Percentiles rank a stretch among this genome's conserved stretches.
These are phyloP conservation scores for Botrytis medusae DNA, from an alignment of 2,329 filamentous ascomycete genomes.

Conservation along the genomic window DNA sequence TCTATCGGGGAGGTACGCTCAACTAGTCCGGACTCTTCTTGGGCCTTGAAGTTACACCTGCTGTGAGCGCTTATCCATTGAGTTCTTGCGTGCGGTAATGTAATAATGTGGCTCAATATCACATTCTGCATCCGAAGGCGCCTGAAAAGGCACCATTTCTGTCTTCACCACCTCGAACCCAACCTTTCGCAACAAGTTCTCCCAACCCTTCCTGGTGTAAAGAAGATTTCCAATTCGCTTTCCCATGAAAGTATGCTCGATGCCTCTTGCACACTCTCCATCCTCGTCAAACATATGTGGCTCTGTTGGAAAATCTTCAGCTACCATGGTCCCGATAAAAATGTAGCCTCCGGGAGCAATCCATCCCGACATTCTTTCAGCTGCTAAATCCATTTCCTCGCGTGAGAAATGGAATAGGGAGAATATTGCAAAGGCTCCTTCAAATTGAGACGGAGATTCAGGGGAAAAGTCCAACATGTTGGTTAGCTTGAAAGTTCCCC, in stretches of 20 bases:
- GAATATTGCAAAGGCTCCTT: conserved; percentile 25
- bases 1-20: neutral
- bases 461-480: conserved; percentile 28
- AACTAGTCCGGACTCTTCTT: too few species aligned
- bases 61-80: neutral
- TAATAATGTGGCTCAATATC: conserved; percentile 17
- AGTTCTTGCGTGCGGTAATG: neutral
- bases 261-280: conserved; percentile 4
- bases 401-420: conserved; percentile 25
- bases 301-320: conserved; percentile 12
- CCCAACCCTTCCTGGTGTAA: conserved; percentile 6
- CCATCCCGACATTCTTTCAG: conserved; percentile 23
- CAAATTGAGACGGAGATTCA: conserved; percentile 1
- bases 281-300: conserved; percentile 8
- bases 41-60: neutral
- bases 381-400: conserved; percentile 22
- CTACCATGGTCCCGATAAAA: conserved; percentile 26
- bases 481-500: conserved; percentile 24
- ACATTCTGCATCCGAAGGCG: neutral
- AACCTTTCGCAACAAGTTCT: conserved; percentile 6
- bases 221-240: neutral
- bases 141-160: conserved; percentile 1
- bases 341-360: conserved; percentile 25
- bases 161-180: conserved; percentile 11
- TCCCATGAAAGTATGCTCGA: conserved; percentile 14